Evolutionary conservation across 2,329 filamentous ascomycete species (phyloP), one percentile per base, ranked within the genome.

Genomic region (Clonostachys chloroleuca): DNA sequence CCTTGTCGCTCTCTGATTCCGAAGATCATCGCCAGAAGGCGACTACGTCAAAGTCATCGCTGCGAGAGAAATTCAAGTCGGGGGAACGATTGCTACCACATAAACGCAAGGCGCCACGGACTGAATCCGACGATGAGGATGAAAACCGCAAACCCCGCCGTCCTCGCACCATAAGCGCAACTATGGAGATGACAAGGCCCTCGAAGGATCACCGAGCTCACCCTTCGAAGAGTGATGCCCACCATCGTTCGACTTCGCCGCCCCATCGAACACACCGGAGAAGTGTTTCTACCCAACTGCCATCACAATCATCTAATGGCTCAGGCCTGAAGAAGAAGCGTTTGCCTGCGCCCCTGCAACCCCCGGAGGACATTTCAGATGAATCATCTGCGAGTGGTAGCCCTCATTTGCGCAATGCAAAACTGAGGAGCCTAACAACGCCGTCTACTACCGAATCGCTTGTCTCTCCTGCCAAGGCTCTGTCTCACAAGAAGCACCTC

Each of bases 401-500:
- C 54, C 79, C 80, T 10, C 76, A 80, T 49, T 75, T 78, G 50
- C 77, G 80, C 50, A 78, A 73, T 54, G 78, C 80, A 40, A 81
- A 80, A 52, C 58, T 81, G 45, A 77, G 79, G 42, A 77, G 71
- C 52, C 64, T 83, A 16, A 72, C 75, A 39, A 79, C 78, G 2
- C 77, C 80, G 8, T 70, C 74, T 12, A 75, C 78, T 5, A 72
- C 80, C 54, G 77, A 84, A 50, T 72, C 82, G 56, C 71, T 80
- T 56, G 75, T 84, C 55, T 83, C 89, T 44, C 77, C 87, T 49
- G 78, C 83, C 56, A 84, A 87, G 56, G 82, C 89, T 64, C 71
- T 70, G 1, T 44, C 46, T 13, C 34, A 18, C 8, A 95, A 92
- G 64, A 92, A 94, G 57, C 87, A 92, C 59, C 83, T 92, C 18